Evolutionary conservation across 768 basidiomycete genomes (phyloP), one percentile per base, ranked within the genome.

Genomic region (Tricholomella constricta): DNA sequence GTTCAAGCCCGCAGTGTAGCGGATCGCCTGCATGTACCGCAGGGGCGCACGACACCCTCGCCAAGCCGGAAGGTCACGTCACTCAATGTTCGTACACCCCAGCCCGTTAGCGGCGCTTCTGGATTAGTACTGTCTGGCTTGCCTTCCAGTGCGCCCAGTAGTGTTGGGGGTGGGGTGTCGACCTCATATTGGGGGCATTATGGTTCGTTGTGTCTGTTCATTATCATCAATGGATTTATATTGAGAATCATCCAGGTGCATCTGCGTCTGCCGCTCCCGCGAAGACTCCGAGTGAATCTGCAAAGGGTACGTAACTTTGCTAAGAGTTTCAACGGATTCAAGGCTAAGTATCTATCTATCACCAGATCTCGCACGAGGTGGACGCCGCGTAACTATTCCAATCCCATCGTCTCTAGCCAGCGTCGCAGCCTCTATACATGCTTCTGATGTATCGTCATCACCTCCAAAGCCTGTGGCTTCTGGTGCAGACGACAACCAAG

Each of bases 11-110:
- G 70, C 34, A 72, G 61, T 52, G 70, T 81, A 27, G 81, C 80
- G 2, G 76, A 79, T 11, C 72, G 75, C 19, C 59, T 82, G 44
- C 75, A 80, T 56, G 68, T 80, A 11, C 75, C 74, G 10, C 69
- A 68, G 52, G 65, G 61, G 15, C 66, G 72, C 10, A 67, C 58
- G 32, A 69, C 71, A 10, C 67, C 69, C 1, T 65, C 69, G 26
- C 66, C 70, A 9, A 56, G 67, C 12, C 65, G 61, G 40, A 20
- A 56, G 36, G 29, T 43, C 14, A 29, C n/a, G 2, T 32, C 44
- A 12, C 45, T 40, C 15, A 40, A 46, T 11, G 20, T 27, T 7
- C 43, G 48, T 2, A 55, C 58, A 12, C 55, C 58, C 9, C 52
- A 52, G 15, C 48, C 54, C 0, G 44, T 31, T 7, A 38, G 26